Percentiles rank a stretch among this genome's conserved stretches.
phyloP scores from a whole-genome alignment of 257 asterid species.

The Solanum verrucosum region DNA sequence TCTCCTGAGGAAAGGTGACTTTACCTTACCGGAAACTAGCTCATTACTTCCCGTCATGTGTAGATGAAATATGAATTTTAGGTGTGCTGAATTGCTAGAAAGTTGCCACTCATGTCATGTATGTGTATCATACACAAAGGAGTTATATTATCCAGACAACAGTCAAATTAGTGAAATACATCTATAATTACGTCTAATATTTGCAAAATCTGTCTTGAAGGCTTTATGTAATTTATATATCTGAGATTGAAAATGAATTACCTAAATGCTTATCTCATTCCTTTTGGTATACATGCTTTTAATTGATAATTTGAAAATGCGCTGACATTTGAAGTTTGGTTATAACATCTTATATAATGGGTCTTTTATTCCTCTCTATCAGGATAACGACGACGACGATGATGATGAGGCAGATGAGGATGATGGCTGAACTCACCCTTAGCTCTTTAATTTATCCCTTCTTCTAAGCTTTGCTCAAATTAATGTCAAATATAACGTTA shows the following conservation, averaged over 20 bases:
- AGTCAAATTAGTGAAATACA: neutral
- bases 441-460: neutral
- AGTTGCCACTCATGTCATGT: neutral
- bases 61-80: neutral
- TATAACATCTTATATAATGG: slow-evolving; percentile 8
- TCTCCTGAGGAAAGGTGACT: neutral
- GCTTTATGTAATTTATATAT: neutral
- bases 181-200: neutral
- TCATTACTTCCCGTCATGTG: neutral
- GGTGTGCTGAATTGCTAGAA: neutral
- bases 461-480: neutral
- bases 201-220: neutral
- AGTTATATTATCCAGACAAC: neutral
- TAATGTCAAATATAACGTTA: neutral
- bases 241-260: neutral
- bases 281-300: neutral
- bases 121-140: neutral
- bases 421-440: neutral
- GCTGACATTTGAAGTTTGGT: neutral
- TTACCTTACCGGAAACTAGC: neutral
- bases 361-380: neutral
- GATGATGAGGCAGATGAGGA: slow-evolving; percentile 14
- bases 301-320: neutral
- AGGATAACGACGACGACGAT: slow-evolving; percentile 2
- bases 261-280: neutral